Conservation (phyloP, 2,329 filamentous ascomycete species). For the Neofusicoccum laricinum region DNA sequence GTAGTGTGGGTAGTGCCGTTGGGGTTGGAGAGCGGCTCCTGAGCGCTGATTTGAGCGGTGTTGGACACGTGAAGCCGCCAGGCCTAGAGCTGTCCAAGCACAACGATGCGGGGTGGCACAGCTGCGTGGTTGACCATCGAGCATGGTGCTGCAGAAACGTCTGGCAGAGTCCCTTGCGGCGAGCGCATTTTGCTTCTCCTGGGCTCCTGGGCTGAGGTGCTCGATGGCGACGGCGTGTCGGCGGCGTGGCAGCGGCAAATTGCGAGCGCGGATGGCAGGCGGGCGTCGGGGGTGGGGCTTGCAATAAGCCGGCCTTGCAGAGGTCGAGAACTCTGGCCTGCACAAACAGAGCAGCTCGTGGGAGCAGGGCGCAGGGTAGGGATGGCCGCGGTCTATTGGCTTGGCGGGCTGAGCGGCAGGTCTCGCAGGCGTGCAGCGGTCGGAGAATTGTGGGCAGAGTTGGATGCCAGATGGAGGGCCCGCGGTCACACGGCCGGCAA, state of each 20-base stretch:
- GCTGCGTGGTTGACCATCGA: conserved; percentile 4
- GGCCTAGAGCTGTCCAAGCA: background rate
- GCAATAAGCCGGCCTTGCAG: background rate
- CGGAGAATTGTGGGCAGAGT: conserved; percentile 3
- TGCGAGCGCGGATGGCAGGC: background rate
- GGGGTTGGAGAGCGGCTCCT: background rate
- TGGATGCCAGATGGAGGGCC: background rate
- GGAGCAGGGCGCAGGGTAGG: background rate
- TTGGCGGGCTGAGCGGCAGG: conserved; percentile 3
- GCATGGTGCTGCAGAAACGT: conserved; percentile 9
- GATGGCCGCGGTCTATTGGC: conserved; percentile 5
- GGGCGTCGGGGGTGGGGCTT: background rate
- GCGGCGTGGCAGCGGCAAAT: too few relatives aligned
- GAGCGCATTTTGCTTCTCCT: background rate
- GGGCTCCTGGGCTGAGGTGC: background rate
- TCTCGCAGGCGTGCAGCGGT: background rate
- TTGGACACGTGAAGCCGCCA: background rate
- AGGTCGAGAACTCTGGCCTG: background rate
- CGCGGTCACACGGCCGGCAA: background rate
- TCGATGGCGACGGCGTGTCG: too few relatives aligned
- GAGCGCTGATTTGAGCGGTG: conserved; percentile 5
- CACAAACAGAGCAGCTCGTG: conserved; percentile 1
- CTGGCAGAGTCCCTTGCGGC: background rate
- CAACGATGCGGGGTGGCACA: background rate
- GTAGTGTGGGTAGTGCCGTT: background rate